phyloP scores from a whole-genome alignment of 139 green algal genomes.

The Pseudopediastrum boryanum region DNA sequence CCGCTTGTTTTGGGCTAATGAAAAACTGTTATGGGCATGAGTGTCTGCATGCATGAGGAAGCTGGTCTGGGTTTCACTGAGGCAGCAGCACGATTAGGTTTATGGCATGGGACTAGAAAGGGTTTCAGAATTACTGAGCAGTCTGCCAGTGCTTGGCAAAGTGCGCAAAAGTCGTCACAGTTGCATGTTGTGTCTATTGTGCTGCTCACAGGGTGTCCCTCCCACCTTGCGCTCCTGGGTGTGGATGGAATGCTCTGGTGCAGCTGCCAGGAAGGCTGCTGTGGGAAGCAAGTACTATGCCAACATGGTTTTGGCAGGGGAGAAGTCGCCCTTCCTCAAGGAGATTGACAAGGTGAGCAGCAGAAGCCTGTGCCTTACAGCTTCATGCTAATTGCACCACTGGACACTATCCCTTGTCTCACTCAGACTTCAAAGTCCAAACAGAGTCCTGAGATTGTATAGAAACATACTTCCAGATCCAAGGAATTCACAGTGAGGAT shows the following conservation, averaged over 20 bases:
- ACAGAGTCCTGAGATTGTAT: not conserved
- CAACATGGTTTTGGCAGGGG: conserved; percentile 56
- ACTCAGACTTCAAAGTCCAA: not conserved
- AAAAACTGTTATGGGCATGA: no score
- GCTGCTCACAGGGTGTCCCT: conserved; percentile 57
- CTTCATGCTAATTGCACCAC: not conserved
- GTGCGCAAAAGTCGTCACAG: not conserved
- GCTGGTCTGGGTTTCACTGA: not conserved
- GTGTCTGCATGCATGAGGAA: no score
- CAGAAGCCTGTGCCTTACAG: not conserved
- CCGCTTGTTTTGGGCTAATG: no score
- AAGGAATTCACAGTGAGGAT: not conserved
- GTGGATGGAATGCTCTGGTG: conserved; percentile 60
- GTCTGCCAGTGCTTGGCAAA: not conserved
- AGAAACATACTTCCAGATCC: not conserved
- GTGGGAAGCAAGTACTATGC: conserved; percentile 62
- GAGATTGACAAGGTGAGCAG: conserved; percentile 67
- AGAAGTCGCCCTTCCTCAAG: conserved; percentile 45
- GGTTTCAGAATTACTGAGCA: not conserved
- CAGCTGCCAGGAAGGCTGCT: conserved; percentile 34
- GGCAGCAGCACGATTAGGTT: not conserved
- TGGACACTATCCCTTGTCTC: not conserved
- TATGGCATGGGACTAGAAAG: not conserved
- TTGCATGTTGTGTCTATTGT: not conserved
- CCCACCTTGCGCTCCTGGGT: conserved; percentile 61